These are phyloP conservation scores for Aeschynomene evenia DNA, from an alignment of 306 rosid genomes.

Conservation along the genomic window DNA sequence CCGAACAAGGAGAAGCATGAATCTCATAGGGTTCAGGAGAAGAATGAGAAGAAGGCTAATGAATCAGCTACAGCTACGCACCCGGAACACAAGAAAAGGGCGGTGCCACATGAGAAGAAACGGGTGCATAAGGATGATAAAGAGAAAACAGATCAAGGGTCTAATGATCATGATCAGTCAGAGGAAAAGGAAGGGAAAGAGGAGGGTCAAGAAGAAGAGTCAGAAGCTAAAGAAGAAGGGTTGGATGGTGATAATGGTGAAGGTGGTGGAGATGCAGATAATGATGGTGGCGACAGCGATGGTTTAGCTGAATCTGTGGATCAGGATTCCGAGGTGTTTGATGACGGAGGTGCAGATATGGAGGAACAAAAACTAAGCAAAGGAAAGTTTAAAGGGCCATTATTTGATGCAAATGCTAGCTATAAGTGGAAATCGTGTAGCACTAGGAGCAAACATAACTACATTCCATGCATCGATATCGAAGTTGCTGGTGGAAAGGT, in stretches of 20 bases:
- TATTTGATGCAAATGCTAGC: constrained; percentile 72
- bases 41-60: constrained; percentile 37
- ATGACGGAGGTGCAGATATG: constrained; percentile 29
- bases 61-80: constrained; percentile 40
- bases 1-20: constrained; percentile 11
- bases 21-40: constrained; percentile 20
- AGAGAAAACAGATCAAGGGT: constrained; percentile 25
- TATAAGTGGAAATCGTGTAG: constrained; percentile 78
- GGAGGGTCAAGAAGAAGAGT: constrained; percentile 44
- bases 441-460: constrained; percentile 84
- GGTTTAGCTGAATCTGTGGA: constrained; percentile 48
- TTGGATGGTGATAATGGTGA: constrained; percentile 42
- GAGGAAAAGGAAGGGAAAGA: constrained; percentile 45
- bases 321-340: constrained; percentile 51
- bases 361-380: constrained; percentile 48
- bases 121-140: constrained; percentile 40
- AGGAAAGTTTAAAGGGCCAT: constrained; percentile 62
- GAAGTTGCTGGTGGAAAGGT: constrained; percentile 61
- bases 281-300: constrained; percentile 35
- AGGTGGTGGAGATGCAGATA: constrained; percentile 27
- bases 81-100: constrained; percentile 29
- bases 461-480: constrained; percentile 87
- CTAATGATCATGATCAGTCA: constrained; percentile 23
- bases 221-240: constrained; percentile 48
- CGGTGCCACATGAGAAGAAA: constrained; percentile 41